A percentile compares a stretch with the other conserved stretches of the same genome.
Evolutionary conservation across 2,329 filamentous ascomycete genomes (phyloP).

Genomic region (Trichoderma arundinaceum): DNA sequence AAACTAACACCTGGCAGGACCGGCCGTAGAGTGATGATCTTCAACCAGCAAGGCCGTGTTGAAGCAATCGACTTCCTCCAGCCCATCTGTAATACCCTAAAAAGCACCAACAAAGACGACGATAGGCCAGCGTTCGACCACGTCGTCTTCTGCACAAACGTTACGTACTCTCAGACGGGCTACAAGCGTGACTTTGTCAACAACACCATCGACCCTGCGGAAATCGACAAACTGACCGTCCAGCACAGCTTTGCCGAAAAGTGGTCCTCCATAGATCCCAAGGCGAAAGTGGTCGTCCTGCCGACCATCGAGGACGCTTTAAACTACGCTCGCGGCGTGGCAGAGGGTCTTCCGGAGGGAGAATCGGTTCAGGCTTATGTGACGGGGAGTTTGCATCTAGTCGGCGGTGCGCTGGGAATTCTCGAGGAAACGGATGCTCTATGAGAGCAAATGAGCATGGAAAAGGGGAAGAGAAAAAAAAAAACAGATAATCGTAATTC

Average conservation of each 20-base stretch:
- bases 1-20: slow-evolving; percentile 35
- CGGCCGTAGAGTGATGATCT: slow-evolving; percentile 68
- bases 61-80: slow-evolving; percentile 61
- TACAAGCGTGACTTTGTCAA: slow-evolving; percentile 66
- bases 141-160: slow-evolving; percentile 83
- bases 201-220: slow-evolving; percentile 57
- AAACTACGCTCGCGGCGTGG: slow-evolving; percentile 47
- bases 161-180: slow-evolving; percentile 57
- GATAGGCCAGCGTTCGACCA: slow-evolving; percentile 63
- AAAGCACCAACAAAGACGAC: slow-evolving; percentile 37
- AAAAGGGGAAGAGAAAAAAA: background rate
- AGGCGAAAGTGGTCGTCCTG: slow-evolving; percentile 52
- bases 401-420: slow-evolving; percentile 60
- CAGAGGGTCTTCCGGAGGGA: slow-evolving; percentile 36
- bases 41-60: slow-evolving; percentile 78
- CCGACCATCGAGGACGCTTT: slow-evolving; percentile 63
- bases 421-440: slow-evolving; percentile 55
- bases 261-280: slow-evolving; percentile 56
- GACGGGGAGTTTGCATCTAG: slow-evolving; percentile 68
- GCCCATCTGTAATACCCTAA: slow-evolving; percentile 49
- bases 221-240: slow-evolving; percentile 57
- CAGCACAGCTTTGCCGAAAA: slow-evolving; percentile 60
- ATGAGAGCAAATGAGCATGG: slow-evolving; percentile 33
- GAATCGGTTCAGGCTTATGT: slow-evolving; percentile 56
- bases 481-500: slow-evolving; percentile 5